Evolutionary conservation across 2,329 filamentous ascomycete genomes (phyloP), one percentile per base, ranked within the genome.

Genomic region (Xylariaceae sp.): DNA sequence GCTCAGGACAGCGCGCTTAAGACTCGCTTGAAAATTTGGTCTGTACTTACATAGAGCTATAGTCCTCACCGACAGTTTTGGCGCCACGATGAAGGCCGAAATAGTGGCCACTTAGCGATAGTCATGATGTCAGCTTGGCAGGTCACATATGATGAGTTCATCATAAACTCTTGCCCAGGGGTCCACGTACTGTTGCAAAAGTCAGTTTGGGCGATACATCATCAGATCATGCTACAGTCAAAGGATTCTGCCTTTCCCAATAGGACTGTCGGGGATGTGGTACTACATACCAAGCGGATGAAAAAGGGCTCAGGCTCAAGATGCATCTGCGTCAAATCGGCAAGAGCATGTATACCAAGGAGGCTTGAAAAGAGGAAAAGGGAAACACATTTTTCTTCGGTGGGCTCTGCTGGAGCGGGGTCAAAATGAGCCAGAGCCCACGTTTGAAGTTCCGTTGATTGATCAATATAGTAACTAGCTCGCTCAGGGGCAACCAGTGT

Each of bases 391-490:
- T 19, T 45, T 10, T 57, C 52, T 16, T 31, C 40, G n/a, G 45
- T 42, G 13, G 47, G 45, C 9, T 42, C 31, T 22, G 17, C 31
- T 11, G 43, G 47, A 6, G 46, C 52, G 2, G 52, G 47, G 14
- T 55, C 44, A 19, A 57, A 57, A 34, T 52, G 45, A 16, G 52
- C 38, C 16, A 57, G 39, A 5, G 55, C 55, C 52, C 55, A 55
- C 16, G 55, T 49, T 16, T 57, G 55, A 17, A 57, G 53, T 39
- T 46, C 18, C 10, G 50, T 51, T 31, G 53, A 44, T 33, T 53
- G 53, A 14, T 53, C 28, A 10, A 55, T 42, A 34, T 53, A 55
- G 34, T 34, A 38, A 22, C 39, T 36, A 9, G 52, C 38, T 46
- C 31, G 40, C 39, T 51, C 55, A 0, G 47, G 40, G 1, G 33